A percentile compares a stretch with the other conserved stretches of the same genome.
Evolutionary conservation across 495 filamentous ascomycete genomes (phyloP).

Genomic region (Aspergillus nanangensis): DNA sequence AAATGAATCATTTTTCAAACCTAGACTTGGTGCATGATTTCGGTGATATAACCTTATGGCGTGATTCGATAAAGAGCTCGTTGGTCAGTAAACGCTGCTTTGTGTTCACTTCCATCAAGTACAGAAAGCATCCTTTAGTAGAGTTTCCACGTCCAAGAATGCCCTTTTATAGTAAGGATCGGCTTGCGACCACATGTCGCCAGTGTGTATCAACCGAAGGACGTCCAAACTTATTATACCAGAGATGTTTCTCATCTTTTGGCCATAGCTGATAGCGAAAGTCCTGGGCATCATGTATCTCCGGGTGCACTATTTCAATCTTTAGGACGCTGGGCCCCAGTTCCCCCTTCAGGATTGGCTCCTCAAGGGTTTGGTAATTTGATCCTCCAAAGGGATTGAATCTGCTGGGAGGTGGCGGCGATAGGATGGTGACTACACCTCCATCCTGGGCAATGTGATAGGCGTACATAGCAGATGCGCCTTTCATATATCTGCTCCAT

Average conservation of each 20-base stretch:
- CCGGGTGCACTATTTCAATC: slow-evolving; percentile 12
- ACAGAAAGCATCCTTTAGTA: background rate
- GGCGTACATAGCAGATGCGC: slow-evolving; percentile 14
- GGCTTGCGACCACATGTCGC: background rate
- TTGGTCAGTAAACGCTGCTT: no score
- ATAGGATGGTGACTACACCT: slow-evolving; percentile 4
- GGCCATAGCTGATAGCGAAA: slow-evolving; percentile 12
- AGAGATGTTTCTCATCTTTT: slow-evolving; percentile 1
- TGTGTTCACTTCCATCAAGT: background rate
- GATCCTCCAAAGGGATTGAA: slow-evolving; percentile 10
- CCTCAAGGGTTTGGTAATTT: slow-evolving; percentile 12
- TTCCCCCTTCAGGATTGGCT: slow-evolving; percentile 12
- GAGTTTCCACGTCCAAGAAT: background rate
- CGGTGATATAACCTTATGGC: no score
- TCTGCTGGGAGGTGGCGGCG: slow-evolving; percentile 10
- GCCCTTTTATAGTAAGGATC: slow-evolving; percentile 1
- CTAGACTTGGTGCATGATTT: no score
- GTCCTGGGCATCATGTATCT: slow-evolving; percentile 4
- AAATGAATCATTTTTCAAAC: slow-evolving; percentile 13
- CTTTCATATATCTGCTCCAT: slow-evolving; percentile 14
- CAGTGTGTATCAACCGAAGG: background rate
- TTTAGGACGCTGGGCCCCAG: slow-evolving; percentile 6
- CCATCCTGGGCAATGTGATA: slow-evolving; percentile 11
- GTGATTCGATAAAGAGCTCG: no score
- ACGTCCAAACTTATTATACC: slow-evolving; percentile 1